Conservation (phyloP, 1,284 basidiomycete species). For the Rhodotorula sp. region DNA sequence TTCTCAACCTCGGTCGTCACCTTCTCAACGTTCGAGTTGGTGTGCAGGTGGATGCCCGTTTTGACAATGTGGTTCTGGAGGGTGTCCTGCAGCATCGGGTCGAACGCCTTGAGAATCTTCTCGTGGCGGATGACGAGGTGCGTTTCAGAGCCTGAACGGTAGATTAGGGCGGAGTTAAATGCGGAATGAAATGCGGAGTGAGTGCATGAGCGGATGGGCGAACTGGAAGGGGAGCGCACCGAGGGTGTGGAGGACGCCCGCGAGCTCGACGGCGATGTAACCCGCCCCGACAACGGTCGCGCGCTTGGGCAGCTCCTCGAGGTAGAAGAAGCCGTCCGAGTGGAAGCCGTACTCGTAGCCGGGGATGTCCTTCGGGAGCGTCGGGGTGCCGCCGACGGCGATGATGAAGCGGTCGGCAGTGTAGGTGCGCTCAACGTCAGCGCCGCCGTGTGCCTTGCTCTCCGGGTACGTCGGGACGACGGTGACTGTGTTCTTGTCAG, state of each 20-base stretch:
- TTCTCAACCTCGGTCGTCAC: constrained; percentile 61
- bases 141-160: constrained; percentile 78
- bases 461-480: constrained; percentile 41
- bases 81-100: constrained; percentile 80
- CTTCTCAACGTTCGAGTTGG: constrained; percentile 70
- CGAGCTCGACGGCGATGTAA: constrained; percentile 90
- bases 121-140: constrained; percentile 89
- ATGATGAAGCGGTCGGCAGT: constrained; percentile 72
- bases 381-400: constrained; percentile 83
- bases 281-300: constrained; percentile 95
- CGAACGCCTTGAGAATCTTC: constrained; percentile 87
- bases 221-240: constrained; percentile 26
- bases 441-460: constrained; percentile 38
- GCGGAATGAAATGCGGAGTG: fast-evolving
- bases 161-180: no score
- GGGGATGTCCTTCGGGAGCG: constrained; percentile 80
- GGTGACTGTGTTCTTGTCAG: constrained; percentile 48
- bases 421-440: constrained; percentile 41
- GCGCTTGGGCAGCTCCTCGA: constrained; percentile 85
- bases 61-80: constrained; percentile 94
- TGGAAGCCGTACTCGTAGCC: constrained; percentile 87
- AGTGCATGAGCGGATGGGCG: neutral
- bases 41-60: constrained; percentile 85
- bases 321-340: constrained; percentile 95
- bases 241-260: constrained; percentile 76